These are phyloP conservation scores for Scytalidium sp. DNA, from an alignment of 2,329 filamentous ascomycete species.

Conservation along the genomic window DNA sequence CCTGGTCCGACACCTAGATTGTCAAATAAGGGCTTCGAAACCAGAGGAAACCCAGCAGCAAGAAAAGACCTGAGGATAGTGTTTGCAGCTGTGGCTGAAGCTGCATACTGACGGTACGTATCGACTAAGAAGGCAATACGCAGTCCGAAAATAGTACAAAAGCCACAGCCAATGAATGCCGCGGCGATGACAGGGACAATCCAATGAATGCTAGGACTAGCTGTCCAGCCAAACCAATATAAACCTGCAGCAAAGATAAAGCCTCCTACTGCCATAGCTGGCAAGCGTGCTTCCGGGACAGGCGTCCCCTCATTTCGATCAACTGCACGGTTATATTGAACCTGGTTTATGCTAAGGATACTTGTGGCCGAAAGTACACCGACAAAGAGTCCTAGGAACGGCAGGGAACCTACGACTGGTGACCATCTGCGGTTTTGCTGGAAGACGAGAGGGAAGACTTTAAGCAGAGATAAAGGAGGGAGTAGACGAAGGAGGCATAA, in stretches of 20 bases:
- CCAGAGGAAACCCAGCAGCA: constrained; percentile 43
- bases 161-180: constrained; percentile 24
- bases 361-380: constrained; percentile 47
- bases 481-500: constrained; percentile 71
- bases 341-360: constrained; percentile 36
- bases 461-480: constrained; percentile 62
- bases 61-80: constrained; percentile 41
- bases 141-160: constrained; percentile 29
- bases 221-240: constrained; percentile 28
- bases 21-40: constrained; percentile 50
- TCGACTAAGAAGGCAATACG: constrained; percentile 32
- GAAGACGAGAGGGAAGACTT: constrained; percentile 63
- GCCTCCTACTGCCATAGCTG: constrained; percentile 37
- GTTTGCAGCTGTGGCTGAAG: constrained; percentile 41
- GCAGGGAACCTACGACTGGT: constrained; percentile 55
- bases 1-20: constrained; percentile 66
- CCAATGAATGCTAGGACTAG: constrained; percentile 19
- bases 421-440: constrained; percentile 56
- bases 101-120: constrained; percentile 45
- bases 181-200: constrained; percentile 17
- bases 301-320: constrained; percentile 33
- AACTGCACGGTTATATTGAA: constrained; percentile 20
- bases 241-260: constrained; percentile 24
- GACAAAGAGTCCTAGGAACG: constrained; percentile 49
- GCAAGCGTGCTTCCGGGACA: constrained; percentile 43